Evolutionary conservation across 1,139 yeast species (phyloP).

Genomic region (Suhomyces bribrorum): DNA sequence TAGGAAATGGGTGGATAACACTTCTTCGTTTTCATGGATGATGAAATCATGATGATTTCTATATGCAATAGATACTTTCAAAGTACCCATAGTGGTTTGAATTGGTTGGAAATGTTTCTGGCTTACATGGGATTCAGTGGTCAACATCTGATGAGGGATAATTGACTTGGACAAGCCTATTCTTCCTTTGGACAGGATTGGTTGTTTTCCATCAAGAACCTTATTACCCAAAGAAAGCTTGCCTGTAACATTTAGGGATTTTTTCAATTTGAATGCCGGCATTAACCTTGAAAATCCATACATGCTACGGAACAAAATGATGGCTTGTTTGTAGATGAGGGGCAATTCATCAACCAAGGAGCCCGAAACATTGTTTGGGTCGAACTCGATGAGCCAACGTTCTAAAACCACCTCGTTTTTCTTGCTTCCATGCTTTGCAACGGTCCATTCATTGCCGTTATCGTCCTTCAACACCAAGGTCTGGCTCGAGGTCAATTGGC

Average conservation of each 20-base stretch:
- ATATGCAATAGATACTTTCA: constrained; percentile 76
- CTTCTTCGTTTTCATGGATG: constrained; percentile 65
- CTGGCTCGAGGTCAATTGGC: constrained; percentile 60
- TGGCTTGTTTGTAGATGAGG: constrained; percentile 70
- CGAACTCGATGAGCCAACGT: constrained; percentile 87
- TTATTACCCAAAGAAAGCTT: constrained; percentile 55
- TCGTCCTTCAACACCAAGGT: constrained; percentile 62
- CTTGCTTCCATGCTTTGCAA: constrained; percentile 51
- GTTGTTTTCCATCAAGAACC: constrained; percentile 72
- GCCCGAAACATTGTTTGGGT: constrained; percentile 35
- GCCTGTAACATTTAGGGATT: constrained; percentile 24
- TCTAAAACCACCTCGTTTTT: constrained; percentile 85
- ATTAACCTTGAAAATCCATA: constrained; percentile 66
- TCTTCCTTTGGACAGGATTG: constrained; percentile 80
- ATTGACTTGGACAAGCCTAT: constrained; percentile 78
- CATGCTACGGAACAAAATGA: constrained; percentile 71
- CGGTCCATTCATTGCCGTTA: constrained; percentile 49
- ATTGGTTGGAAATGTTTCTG: constrained; percentile 69
- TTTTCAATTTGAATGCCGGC: constrained; percentile 66
- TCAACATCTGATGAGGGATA: constrained; percentile 43
- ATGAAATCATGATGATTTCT: constrained; percentile 70
- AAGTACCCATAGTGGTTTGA: constrained; percentile 70
- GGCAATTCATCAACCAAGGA: constrained; percentile 56
- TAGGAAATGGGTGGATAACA: constrained; percentile 60
- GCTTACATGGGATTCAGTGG: constrained; percentile 53